These are phyloP conservation scores for Penicillium lividum DNA, from an alignment of 495 filamentous ascomycete genomes.

Conservation along the genomic window DNA sequence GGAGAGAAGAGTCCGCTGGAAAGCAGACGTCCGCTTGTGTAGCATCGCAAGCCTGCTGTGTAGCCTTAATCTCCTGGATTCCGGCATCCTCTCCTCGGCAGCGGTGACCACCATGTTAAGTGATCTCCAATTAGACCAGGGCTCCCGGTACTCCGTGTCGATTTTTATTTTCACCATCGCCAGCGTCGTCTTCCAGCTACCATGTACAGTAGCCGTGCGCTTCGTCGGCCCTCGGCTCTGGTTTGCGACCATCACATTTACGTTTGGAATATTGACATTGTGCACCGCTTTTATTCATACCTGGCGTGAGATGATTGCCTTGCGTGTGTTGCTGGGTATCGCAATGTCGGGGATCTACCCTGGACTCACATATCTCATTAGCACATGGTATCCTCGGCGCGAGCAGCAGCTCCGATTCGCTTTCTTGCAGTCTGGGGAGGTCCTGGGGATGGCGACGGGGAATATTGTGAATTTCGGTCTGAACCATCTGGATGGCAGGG, in stretches of 20 bases:
- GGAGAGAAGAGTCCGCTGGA: conserved; percentile 54
- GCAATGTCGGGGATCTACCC: conserved; percentile 70
- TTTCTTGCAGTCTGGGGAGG: conserved; percentile 69
- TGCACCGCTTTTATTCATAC: conserved; percentile 61
- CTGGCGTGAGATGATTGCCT: conserved; percentile 73
- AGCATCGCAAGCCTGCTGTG: conserved; percentile 74
- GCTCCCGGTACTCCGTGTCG: conserved; percentile 66
- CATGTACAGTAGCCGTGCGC: conserved; percentile 69
- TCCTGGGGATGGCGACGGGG: conserved; percentile 67
- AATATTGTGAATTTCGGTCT: conserved; percentile 72
- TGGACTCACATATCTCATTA: conserved; percentile 69
- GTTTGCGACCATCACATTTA: conserved; percentile 67
- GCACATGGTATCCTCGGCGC: conserved; percentile 68
- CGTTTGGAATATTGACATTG: conserved; percentile 71
- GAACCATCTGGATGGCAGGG: conserved; percentile 60
- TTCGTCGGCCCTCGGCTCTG: conserved; percentile 66
- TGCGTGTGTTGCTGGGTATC: conserved; percentile 71
- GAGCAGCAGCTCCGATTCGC: conserved; percentile 79
- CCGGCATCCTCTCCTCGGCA: conserved; percentile 74
- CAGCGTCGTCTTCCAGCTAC: conserved; percentile 73
- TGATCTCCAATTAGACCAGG: conserved; percentile 61
- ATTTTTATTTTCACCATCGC: conserved; percentile 82
- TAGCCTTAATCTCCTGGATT: conserved; percentile 71
- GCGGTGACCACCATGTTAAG: conserved; percentile 72
- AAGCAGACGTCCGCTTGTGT: conserved; percentile 73